Percentiles rank a stretch among this genome's conserved stretches.
Evolutionary conservation across 75 land plant species (phyloP).

Genomic region (Pinus albicaulis): DNA sequence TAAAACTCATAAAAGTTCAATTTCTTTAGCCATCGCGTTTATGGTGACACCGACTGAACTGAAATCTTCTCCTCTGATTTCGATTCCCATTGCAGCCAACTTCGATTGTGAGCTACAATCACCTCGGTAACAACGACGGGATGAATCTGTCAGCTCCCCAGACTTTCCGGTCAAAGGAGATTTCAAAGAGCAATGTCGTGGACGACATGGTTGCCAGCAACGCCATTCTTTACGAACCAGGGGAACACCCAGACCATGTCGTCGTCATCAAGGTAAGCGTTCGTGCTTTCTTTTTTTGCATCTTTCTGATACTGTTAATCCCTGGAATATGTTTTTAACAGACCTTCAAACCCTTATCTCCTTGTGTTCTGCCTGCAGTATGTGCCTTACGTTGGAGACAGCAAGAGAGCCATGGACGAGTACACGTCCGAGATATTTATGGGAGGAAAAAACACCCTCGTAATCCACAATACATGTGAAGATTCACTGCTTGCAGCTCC

Average conservation of each 20-base stretch:
- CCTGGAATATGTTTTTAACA: not conserved
- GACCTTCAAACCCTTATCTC: not conserved
- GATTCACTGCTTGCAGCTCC: conserved; percentile 56
- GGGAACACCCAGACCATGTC: conserved; percentile 56
- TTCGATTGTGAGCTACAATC: conserved; percentile 59
- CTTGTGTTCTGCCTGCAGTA: conserved; percentile 22
- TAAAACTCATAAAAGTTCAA: too few species aligned
- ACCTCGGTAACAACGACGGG: conserved; percentile 58
- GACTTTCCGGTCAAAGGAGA: conserved; percentile 52
- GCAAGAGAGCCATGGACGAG: conserved; percentile 59
- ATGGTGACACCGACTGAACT: too few species aligned
- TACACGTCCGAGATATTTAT: conserved; percentile 58
- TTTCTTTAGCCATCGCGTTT: too few species aligned
- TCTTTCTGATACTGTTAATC: not conserved
- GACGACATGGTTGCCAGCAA: conserved; percentile 65
- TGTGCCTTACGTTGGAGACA: conserved; percentile 57
- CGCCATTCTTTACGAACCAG: conserved; percentile 37
- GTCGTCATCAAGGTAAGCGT: conserved; percentile 41
- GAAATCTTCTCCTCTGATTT: too few species aligned
- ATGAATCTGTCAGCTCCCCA: conserved; percentile 59
- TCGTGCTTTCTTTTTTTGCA: too few species aligned
- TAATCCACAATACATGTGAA: conserved; percentile 52
- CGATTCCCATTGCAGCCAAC: conserved; percentile 30
- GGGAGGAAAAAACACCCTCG: conserved; percentile 52
- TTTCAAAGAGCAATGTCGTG: conserved; percentile 56